A percentile compares a stretch with the other conserved stretches of the same genome.
Conservation (phyloP, 306 rosid species). For the Erythrophleum fordii region DNA sequence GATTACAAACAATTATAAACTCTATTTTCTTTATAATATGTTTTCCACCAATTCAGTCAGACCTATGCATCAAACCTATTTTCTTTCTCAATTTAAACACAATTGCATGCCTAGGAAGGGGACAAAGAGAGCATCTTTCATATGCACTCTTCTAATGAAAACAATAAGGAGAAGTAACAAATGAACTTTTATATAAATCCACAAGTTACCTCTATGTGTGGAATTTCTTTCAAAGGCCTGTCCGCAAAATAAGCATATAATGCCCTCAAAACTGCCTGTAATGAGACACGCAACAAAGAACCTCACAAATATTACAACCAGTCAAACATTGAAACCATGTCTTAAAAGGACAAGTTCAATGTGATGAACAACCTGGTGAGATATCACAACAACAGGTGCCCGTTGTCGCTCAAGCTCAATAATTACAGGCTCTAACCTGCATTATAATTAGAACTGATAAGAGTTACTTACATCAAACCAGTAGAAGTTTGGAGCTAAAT, state of each 20-base stretch:
- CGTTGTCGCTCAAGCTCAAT: conserved; percentile 97
- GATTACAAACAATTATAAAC: not conserved
- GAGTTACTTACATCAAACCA: conserved; percentile 16
- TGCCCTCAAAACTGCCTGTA: conserved; percentile 95
- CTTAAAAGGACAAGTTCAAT: not conserved
- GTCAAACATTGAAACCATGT: not conserved
- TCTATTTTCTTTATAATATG: not conserved
- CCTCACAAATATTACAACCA: conserved; percentile 20
- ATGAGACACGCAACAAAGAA: conserved; percentile 33
- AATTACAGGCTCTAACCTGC: conserved; percentile 98
- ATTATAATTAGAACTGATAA: conserved; percentile 1
- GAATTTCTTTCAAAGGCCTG: conserved; percentile 92
- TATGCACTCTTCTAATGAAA: conserved; percentile 4
- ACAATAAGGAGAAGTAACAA: not conserved
- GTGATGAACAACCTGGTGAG: conserved; percentile 81
- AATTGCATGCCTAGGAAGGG: not conserved
- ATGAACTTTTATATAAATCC: conserved; percentile 20
- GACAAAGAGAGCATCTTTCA: conserved; percentile 11
- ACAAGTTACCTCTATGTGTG: conserved; percentile 82
- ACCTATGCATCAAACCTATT: conserved; percentile 26
- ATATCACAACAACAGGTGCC: conserved; percentile 92
- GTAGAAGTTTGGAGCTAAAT: conserved; percentile 25
- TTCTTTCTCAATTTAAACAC: not conserved
- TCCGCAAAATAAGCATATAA: conserved; percentile 95
- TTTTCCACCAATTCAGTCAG: conserved; percentile 1